These are phyloP conservation scores for Vitellaria paradoxa DNA, from an alignment of 179 eudicot genomes.

Conservation along the genomic window DNA sequence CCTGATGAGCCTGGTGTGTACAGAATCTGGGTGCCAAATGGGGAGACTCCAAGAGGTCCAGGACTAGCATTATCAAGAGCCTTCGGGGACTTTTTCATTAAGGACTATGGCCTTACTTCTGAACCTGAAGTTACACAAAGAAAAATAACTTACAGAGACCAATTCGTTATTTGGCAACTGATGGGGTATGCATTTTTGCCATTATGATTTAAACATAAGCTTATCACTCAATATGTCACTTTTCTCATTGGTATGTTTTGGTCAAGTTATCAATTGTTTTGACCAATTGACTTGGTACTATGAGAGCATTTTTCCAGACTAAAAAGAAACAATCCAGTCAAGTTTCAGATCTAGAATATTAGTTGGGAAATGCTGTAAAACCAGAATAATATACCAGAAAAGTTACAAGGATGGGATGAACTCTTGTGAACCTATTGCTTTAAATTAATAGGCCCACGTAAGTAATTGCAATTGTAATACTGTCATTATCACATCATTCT, in stretches of 20 bases:
- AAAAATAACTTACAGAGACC: conserved; percentile 52
- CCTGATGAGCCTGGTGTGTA: conserved; percentile 79
- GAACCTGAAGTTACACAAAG: conserved; percentile 75
- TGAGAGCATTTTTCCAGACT: no score
- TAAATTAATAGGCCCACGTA: no score
- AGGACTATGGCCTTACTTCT: conserved; percentile 75
- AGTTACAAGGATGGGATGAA: no score
- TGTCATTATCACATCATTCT: no score
- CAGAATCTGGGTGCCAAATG: conserved; percentile 69
- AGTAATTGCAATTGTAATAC: no score
- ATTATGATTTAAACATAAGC: not conserved
- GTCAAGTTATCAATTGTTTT: not conserved
- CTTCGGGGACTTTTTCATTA: conserved; percentile 73
- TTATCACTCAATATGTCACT: not conserved
- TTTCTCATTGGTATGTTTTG: not conserved
- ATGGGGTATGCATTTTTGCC: conserved; percentile 59
- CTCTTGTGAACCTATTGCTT: no score
- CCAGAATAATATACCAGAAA: no score
- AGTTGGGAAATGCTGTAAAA: no score
- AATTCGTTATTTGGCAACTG: conserved; percentile 79
- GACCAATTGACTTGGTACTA: no score
- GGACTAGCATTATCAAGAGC: conserved; percentile 91
- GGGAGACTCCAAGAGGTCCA: conserved; percentile 38
- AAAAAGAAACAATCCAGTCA: no score
- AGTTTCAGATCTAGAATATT: no score